These are phyloP conservation scores for Coprinopsis cinerea DNA, from an alignment of 768 basidiomycete genomes.

Conservation along the genomic window DNA sequence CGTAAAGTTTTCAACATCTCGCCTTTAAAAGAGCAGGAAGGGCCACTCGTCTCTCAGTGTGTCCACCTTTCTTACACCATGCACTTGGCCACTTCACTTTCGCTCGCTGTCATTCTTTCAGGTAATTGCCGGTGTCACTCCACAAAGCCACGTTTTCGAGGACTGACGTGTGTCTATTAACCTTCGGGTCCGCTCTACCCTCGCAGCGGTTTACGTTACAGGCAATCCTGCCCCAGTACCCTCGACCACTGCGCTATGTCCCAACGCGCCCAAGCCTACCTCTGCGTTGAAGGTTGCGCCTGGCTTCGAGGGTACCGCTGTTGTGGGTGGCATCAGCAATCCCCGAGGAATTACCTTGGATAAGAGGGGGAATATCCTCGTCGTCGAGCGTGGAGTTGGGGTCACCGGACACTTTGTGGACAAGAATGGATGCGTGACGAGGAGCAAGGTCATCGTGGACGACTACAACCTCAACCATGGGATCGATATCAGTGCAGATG, in stretches of 20 bases:
- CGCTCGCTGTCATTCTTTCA: too few relatives aligned
- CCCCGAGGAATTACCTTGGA: constrained; percentile 11
- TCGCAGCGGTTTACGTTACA: constrained; percentile 3
- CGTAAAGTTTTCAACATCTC: too few relatives aligned
- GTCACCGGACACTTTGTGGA: constrained; percentile 10
- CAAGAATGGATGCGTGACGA: constrained; percentile 10
- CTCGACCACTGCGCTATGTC: constrained; percentile 2
- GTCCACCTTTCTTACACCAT: too few relatives aligned
- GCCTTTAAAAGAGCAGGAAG: too few relatives aligned
- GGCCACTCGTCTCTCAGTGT: too few relatives aligned
- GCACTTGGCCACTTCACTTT: too few relatives aligned
- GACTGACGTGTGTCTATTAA: neutral
- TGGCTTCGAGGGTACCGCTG: constrained; percentile 7
- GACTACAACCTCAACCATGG: constrained; percentile 11
- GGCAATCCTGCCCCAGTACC: neutral
- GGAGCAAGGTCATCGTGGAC: constrained; percentile 8
- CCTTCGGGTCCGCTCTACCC: neutral
- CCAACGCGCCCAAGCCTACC: constrained; percentile 2
- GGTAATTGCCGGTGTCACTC: too few relatives aligned
- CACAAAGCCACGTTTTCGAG: too few relatives aligned
- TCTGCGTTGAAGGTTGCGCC: constrained; percentile 4
- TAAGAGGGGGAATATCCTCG: constrained; percentile 9
- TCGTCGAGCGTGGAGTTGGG: constrained; percentile 9
- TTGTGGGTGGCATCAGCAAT: constrained; percentile 8
- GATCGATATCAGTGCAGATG: constrained; percentile 4